Conservation (phyloP, 2,329 filamentous ascomycete genomes). For the Aspergillus sp. region DNA sequence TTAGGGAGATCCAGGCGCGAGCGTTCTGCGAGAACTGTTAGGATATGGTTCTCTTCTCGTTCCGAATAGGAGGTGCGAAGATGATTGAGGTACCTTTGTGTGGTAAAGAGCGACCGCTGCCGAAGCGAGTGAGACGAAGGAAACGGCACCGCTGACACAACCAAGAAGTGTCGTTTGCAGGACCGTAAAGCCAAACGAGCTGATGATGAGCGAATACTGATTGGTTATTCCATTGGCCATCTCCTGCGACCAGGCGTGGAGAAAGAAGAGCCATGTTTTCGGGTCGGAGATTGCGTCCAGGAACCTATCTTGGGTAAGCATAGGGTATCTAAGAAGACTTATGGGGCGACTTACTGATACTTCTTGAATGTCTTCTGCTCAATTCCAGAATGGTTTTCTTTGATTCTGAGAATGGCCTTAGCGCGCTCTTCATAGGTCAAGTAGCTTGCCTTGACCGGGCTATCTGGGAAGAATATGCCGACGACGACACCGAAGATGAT, state of each 20-base stretch:
- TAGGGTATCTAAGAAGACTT: not conserved
- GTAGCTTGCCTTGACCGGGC: constrained; percentile 37
- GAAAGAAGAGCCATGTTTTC: constrained; percentile 43
- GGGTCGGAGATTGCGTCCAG: constrained; percentile 38
- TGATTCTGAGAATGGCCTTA: constrained; percentile 40
- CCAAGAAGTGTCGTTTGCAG: constrained; percentile 26
- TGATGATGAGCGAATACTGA: constrained; percentile 51
- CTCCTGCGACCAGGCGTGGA: constrained; percentile 43
- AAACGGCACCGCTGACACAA: constrained; percentile 32
- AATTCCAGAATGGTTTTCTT: constrained; percentile 43
- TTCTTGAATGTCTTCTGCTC: constrained; percentile 43
- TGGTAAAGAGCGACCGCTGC: constrained; percentile 36
- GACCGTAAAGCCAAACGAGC: constrained; percentile 49
- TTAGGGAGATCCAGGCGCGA: constrained; percentile 28
- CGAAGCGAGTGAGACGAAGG: constrained; percentile 32
- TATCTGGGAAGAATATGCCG: constrained; percentile 40
- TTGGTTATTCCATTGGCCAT: constrained; percentile 44
- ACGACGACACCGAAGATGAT: constrained; percentile 33
- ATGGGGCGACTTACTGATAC: constrained; percentile 19
- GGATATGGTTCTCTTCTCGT: no score
- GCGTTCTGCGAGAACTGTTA: not conserved
- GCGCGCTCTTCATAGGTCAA: constrained; percentile 39
- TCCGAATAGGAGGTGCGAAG: not conserved
- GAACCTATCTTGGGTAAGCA: constrained; percentile 21
- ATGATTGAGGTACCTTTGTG: constrained; percentile 29